Percentiles rank a stretch among this genome's conserved stretches.
Conservation (phyloP, 2,329 filamentous ascomycete species). For the Camillea tinctor region DNA sequence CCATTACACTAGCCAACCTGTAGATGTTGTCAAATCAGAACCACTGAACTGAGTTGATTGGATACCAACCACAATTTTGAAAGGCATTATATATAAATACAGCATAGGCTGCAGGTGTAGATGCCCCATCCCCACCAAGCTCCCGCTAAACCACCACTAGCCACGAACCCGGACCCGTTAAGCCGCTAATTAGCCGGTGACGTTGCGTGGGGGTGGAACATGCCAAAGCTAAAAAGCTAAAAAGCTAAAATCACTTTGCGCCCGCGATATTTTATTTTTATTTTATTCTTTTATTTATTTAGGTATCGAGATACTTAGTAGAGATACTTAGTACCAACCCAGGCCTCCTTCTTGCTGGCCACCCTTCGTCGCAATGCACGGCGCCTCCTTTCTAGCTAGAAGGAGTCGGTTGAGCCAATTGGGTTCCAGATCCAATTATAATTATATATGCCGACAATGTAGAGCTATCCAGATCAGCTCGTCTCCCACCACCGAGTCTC, state of each 20-base stretch:
- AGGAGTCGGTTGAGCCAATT: constrained; percentile 23
- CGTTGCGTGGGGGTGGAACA: background rate
- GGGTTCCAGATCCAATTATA: constrained; percentile 30
- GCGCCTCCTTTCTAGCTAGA: constrained; percentile 26
- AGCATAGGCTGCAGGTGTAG: too few species aligned
- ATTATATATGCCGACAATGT: constrained; percentile 54
- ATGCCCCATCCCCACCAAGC: background rate
- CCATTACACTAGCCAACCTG: background rate
- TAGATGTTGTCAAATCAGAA: background rate
- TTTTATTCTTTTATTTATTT: background rate
- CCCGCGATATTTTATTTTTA: background rate
- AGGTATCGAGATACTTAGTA: too few species aligned
- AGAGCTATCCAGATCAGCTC: constrained; percentile 63
- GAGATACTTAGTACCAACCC: too few species aligned
- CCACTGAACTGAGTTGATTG: background rate
- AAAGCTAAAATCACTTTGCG: too few species aligned
- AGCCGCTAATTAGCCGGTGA: background rate
- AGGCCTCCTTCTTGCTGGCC: background rate
- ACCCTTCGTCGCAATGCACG: constrained; percentile 26
- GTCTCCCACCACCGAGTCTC: constrained; percentile 56
- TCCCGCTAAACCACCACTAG: background rate
- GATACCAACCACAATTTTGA: background rate
- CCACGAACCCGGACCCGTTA: too few species aligned
- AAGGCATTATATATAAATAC: background rate
- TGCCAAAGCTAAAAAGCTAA: background rate